Conservation (phyloP, 2,329 filamentous ascomycete genomes). For the Sporothrix pseudoabietina region DNA sequence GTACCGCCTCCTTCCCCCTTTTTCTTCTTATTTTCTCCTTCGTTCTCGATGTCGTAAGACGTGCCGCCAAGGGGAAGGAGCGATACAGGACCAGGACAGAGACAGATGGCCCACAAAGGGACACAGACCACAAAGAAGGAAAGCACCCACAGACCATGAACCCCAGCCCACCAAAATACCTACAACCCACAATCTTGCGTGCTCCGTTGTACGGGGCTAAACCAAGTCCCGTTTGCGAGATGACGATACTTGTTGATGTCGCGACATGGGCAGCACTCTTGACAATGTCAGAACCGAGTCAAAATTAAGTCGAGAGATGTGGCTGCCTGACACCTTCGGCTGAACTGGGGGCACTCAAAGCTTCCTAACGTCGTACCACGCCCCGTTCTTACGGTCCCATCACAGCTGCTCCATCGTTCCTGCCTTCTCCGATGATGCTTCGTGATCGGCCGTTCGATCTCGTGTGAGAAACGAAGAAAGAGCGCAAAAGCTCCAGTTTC, state of each 20-base stretch:
- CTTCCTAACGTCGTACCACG: slow-evolving; percentile 5
- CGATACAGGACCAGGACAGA: background rate
- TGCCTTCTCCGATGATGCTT: slow-evolving; percentile 2
- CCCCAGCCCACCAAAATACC: background rate
- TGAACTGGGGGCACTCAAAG: background rate
- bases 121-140: background rate
- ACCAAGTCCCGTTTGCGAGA: background rate
- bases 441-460: slow-evolving; percentile 14
- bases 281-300: background rate
- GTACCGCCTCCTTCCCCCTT: background rate
- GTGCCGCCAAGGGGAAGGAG: slow-evolving; percentile 3
- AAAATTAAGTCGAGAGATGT: background rate
- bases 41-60: background rate
- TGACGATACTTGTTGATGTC: background rate
- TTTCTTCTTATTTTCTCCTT: background rate
- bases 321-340: slow-evolving; percentile 17
- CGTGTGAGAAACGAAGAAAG: background rate
- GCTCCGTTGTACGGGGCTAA: slow-evolving; percentile 2
- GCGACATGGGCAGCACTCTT: too few species aligned
- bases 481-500: background rate
- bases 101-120: background rate
- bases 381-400: background rate
- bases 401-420: background rate
- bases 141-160: background rate
- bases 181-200: background rate